Evolutionary conservation across 163 green algal species (phyloP).

Genomic region (Chlorella variabilis): DNA sequence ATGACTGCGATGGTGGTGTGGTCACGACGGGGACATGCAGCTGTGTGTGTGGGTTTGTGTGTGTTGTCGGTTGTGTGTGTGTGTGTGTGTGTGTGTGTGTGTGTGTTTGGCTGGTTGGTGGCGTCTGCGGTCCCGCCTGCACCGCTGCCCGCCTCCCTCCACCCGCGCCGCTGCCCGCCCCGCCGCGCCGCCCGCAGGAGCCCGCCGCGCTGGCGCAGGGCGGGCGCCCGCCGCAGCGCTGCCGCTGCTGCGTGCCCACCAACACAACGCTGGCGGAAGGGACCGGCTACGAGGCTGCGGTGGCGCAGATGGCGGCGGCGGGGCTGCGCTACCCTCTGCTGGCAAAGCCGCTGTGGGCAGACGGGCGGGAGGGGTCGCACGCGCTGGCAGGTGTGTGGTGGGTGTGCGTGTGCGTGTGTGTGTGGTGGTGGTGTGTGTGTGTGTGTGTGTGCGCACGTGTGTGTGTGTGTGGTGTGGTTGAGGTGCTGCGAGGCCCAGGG

Average conservation of each 20-base stretch:
- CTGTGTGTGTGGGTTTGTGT: too few relatives aligned
- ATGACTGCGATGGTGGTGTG: too few relatives aligned
- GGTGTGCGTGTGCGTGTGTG: neutral
- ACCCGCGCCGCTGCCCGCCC: too few relatives aligned
- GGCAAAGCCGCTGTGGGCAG: constrained; percentile 62
- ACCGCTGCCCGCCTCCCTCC: too few relatives aligned
- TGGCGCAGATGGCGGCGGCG: constrained; percentile 4
- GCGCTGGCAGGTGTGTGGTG: constrained; percentile 35
- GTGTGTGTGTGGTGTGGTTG: neutral
- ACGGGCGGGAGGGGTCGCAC: constrained; percentile 58
- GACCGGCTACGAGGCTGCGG: constrained; percentile 17
- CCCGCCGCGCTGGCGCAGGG: neutral
- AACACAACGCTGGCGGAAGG: constrained; percentile 23
- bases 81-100: neutral
- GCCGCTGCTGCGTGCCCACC: constrained; percentile 29
- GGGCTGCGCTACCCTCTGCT: constrained; percentile 51
- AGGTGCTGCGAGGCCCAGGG: too few relatives aligned
- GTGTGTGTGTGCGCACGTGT: too few relatives aligned
- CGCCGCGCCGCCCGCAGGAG: too few relatives aligned
- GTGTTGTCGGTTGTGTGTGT: neutral
- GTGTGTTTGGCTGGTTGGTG: neutral
- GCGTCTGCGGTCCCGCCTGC: too few relatives aligned
- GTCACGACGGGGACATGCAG: too few relatives aligned
- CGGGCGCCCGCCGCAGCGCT: constrained; percentile 22
- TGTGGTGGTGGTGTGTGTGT: too few relatives aligned